Percentiles rank a stretch among this genome's conserved stretches.
These are phyloP conservation scores for Poa annua DNA, from an alignment of 176 grass and related monocot genomes.

Conservation along the genomic window DNA sequence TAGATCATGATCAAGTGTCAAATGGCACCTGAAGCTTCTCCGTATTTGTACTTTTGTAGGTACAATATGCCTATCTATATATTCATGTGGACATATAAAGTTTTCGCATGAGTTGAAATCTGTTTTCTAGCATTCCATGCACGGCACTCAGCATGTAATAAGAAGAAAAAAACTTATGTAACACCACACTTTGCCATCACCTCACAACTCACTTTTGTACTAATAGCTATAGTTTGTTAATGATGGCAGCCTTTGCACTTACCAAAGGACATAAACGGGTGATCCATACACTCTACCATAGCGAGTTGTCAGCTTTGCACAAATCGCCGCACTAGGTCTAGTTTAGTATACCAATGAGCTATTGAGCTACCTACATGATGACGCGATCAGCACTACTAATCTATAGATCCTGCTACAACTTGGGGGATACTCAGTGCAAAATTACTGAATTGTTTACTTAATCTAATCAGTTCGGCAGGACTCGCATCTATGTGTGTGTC, in stretches of 20 bases:
- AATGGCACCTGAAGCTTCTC: neutral
- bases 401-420: neutral
- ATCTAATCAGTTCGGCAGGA: neutral
- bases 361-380: neutral
- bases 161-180: too few species aligned
- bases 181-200: neutral
- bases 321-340: neutral
- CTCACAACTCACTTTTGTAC: neutral
- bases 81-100: too few species aligned
- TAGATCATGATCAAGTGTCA: neutral
- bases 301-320: neutral
- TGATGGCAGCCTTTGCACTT: neutral
- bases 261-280: neutral
- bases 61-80: too few species aligned
- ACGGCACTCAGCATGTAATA: too few species aligned
- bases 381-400: neutral
- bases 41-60: too few species aligned
- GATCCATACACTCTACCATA: neutral
- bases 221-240: neutral
- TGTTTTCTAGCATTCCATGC: too few species aligned
- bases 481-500: constrained; percentile 19
- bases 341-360: neutral
- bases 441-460: neutral
- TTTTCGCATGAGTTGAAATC: too few species aligned
- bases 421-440: neutral